Percentiles rank a stretch among this genome's conserved stretches.
These are phyloP conservation scores for Arthroderma uncinatum DNA, from an alignment of 2,329 filamentous ascomycete species.

Conservation along the genomic window DNA sequence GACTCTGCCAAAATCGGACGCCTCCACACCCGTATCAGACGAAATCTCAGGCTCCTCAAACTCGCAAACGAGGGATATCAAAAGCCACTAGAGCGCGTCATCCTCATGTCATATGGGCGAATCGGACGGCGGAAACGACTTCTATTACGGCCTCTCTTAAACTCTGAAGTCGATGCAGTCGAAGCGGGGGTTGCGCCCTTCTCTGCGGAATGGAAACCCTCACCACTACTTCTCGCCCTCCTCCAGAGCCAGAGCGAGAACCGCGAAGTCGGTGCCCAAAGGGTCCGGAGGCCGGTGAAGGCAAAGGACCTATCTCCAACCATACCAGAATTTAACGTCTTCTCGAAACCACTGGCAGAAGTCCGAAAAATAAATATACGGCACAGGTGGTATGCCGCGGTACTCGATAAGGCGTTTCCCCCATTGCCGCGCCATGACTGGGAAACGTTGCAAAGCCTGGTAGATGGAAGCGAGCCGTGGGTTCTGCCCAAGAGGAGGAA, in stretches of 20 bases:
- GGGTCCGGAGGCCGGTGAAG: constrained; percentile 10
- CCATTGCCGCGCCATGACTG: constrained; percentile 31
- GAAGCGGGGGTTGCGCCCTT: constrained; percentile 9
- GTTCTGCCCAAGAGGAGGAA: constrained; percentile 21
- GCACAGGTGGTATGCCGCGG: constrained; percentile 28
- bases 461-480: constrained; percentile 26
- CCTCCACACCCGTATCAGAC: constrained; percentile 20
- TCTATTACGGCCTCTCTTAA: constrained; percentile 29
- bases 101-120: constrained; percentile 48
- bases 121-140: constrained; percentile 42
- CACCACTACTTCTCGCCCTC: constrained; percentile 4
- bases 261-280: constrained; percentile 19
- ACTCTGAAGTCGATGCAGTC: constrained; percentile 11
- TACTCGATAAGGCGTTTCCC: constrained; percentile 26
- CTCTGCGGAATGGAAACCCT: constrained; percentile 9
- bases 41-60: constrained; percentile 35
- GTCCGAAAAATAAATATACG: constrained; percentile 27
- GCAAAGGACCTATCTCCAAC: constrained; percentile 17
- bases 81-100: constrained; percentile 40
- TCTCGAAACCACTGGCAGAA: constrained; percentile 24
- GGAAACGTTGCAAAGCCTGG: constrained; percentile 24
- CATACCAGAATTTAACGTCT: constrained; percentile 29
- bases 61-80: constrained; percentile 48
- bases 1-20: constrained; percentile 1
- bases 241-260: constrained; percentile 10